Evolutionary conservation across 2,329 filamentous ascomycete genomes (phyloP).

Genomic region (Ophiostoma australiae): DNA sequence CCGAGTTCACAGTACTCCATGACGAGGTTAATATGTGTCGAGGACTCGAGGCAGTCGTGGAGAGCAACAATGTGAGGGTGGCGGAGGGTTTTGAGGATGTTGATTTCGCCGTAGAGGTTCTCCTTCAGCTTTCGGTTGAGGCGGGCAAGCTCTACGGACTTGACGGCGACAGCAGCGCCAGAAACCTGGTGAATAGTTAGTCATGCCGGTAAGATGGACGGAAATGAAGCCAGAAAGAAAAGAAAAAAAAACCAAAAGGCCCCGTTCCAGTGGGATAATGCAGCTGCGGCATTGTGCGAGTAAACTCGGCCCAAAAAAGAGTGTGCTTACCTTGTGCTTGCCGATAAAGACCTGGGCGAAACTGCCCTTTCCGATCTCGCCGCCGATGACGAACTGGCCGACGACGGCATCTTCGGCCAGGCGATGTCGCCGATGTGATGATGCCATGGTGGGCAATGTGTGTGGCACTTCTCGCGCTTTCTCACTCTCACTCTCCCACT

Average conservation of each 20-base stretch:
- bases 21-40: conserved; percentile 85
- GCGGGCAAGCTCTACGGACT: conserved; percentile 85
- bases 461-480: conserved; percentile 1
- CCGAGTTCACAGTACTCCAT: conserved; percentile 99
- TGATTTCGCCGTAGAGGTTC: conserved; percentile 91
- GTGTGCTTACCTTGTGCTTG: conserved; percentile 63
- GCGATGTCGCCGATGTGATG: conserved; percentile 24
- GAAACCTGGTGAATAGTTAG: conserved; percentile 53
- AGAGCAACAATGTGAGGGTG: conserved; percentile 97
- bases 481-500: background rate
- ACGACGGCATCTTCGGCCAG: conserved; percentile 27
- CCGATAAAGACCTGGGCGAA: conserved; percentile 94
- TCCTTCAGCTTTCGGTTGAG: conserved; percentile 95
- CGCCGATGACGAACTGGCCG: conserved; percentile 29
- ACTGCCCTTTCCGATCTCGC: conserved; percentile 92
- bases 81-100: conserved; percentile 86
- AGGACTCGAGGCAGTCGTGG: conserved; percentile 86
- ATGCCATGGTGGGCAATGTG: conserved; percentile 24
- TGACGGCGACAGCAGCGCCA: conserved; percentile 84
- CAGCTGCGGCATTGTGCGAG: background rate
- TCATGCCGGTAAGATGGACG: background rate
- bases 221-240: background rate
- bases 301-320: background rate
- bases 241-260: background rate
- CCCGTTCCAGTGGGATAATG: too few relatives aligned